Percentiles rank a stretch among this genome's conserved stretches.
Conservation (phyloP, 306 rosid species). For the Cajanus cajan region DNA sequence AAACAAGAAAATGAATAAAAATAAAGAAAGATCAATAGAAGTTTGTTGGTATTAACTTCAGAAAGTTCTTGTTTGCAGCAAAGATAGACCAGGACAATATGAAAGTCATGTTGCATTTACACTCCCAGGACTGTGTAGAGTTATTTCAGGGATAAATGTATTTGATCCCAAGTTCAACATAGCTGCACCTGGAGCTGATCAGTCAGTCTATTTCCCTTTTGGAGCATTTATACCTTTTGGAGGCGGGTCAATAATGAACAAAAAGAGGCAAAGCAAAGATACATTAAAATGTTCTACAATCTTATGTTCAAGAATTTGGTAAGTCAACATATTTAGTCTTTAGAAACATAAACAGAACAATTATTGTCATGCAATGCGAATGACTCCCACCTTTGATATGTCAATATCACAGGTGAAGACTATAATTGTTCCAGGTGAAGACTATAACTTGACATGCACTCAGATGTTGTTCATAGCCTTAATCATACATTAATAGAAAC, state of each 20-base stretch:
- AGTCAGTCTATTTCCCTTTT: conserved; percentile 75
- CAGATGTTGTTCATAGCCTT: conserved; percentile 83
- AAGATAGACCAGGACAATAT: too few species aligned
- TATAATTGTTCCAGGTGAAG: conserved; percentile 47
- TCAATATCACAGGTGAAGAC: conserved; percentile 54
- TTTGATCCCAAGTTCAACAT: conserved; percentile 93
- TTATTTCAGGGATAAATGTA: conserved; percentile 78
- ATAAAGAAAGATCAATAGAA: background rate
- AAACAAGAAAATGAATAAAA: background rate
- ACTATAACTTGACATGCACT: conserved; percentile 83
- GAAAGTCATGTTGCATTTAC: too few species aligned
- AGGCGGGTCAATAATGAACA: conserved; percentile 60
- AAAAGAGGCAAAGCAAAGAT: conserved; percentile 73
- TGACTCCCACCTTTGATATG: conserved; percentile 16
- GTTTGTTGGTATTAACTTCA: conserved; percentile 6
- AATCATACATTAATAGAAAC: conserved; percentile 62
- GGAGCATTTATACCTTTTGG: conserved; percentile 72
- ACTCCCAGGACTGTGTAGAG: too few species aligned
- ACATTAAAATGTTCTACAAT: conserved; percentile 71
- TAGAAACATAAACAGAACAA: background rate
- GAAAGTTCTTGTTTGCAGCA: too few species aligned
- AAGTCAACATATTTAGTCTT: conserved; percentile 4
- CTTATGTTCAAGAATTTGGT: conserved; percentile 72
- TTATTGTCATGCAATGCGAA: background rate
- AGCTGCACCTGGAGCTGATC: conserved; percentile 91